Conservation (phyloP, 306 rosid genomes). For the Mucuna pruriens region DNA sequence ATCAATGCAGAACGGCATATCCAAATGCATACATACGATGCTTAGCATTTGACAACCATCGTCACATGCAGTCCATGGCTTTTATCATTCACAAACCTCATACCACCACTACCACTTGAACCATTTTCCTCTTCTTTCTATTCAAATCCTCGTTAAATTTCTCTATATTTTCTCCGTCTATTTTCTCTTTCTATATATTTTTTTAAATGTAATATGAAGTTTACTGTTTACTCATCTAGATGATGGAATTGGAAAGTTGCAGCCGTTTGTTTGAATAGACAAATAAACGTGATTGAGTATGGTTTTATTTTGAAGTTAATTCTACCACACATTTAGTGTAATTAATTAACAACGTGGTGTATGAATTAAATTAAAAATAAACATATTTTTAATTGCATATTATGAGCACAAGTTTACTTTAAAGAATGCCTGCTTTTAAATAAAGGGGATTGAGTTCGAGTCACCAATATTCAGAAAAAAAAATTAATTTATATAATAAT, state of each 20-base stretch:
- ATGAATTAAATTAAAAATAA: neutral
- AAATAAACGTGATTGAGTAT: neutral
- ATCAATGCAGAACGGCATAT: conserved; percentile 59
- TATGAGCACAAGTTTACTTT: too few relatives aligned
- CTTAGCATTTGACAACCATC: conserved; percentile 72
- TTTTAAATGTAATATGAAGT: neutral
- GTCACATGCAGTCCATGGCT: conserved; percentile 78
- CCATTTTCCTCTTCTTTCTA: neutral
- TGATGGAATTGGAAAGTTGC: neutral
- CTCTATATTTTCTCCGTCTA: neutral
- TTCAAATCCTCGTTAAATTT: neutral
- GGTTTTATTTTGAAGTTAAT: neutral
- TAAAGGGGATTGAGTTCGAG: too few relatives aligned
- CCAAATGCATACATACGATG: conserved; percentile 79
- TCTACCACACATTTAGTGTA: neutral
- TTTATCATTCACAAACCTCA: conserved; percentile 65
- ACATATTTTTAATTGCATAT: neutral
- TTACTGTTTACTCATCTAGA: neutral
- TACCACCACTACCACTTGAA: neutral
- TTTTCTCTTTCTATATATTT: neutral
- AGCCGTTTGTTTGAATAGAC: conserved; percentile 29
- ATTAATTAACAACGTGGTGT: neutral
- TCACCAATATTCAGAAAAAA: too few relatives aligned
- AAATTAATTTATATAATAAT: too few relatives aligned
- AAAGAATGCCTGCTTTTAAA: too few relatives aligned